A percentile compares a stretch with the other conserved stretches of the same genome.
Conservation (phyloP, 2,329 filamentous ascomycete species). For the Beauveria bassiana region DNA sequence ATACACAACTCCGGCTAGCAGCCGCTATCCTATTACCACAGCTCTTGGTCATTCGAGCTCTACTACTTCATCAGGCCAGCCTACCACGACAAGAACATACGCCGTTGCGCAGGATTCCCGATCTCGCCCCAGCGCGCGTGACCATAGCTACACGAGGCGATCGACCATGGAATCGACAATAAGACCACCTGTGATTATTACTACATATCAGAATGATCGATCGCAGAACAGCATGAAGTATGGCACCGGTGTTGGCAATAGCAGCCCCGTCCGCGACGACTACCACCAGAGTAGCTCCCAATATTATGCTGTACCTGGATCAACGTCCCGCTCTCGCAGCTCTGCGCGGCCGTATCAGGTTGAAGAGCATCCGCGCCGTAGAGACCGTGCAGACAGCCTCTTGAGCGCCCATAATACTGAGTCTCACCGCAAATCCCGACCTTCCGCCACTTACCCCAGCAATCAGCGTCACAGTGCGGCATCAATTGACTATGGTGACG, state of each 20-base stretch:
- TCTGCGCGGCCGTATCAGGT: constrained; percentile 39
- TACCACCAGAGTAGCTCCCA: constrained; percentile 41
- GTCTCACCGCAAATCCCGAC: constrained; percentile 39
- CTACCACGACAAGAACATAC: constrained; percentile 47
- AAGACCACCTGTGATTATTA: constrained; percentile 50
- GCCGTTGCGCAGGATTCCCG: constrained; percentile 46
- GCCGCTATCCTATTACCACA: constrained; percentile 23
- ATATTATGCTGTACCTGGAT: constrained; percentile 22
- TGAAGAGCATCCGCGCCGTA: constrained; percentile 43
- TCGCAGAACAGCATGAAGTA: constrained; percentile 34
- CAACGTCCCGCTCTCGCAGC: constrained; percentile 35
- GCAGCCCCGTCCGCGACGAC: constrained; percentile 44
- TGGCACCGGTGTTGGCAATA: constrained; percentile 25
- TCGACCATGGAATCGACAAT: constrained; percentile 43
- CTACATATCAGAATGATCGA: constrained; percentile 39
- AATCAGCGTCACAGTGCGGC: constrained; percentile 35
- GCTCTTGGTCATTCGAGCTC: constrained; percentile 27
- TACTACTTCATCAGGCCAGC: constrained; percentile 26
- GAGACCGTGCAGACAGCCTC: constrained; percentile 41
- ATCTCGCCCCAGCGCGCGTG: constrained; percentile 38
- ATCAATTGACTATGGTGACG: constrained; percentile 46
- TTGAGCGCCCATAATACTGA: constrained; percentile 33
- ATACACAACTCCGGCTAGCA: constrained; percentile 42
- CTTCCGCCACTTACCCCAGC: constrained; percentile 37
- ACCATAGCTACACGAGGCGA: constrained; percentile 40